A percentile compares a stretch with the other conserved stretches of the same genome.
Conservation (phyloP, 176 grass and related monocot species). For the Avena atlantica region DNA sequence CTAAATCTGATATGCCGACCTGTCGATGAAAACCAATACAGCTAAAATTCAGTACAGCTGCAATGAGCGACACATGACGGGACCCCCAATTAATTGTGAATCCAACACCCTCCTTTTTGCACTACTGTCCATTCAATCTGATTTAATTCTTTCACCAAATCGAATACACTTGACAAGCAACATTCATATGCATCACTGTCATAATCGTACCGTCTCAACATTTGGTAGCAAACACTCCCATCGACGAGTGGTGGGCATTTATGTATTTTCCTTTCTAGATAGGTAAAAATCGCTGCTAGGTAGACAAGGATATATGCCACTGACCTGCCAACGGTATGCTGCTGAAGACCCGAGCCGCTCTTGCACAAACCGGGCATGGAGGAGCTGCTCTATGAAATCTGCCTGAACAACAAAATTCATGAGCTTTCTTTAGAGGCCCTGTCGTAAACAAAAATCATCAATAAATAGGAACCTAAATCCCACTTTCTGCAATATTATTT, state of each 20-base stretch:
- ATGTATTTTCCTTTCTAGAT: not conserved
- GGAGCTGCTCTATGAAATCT: slow-evolving; percentile 84
- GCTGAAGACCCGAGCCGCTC: slow-evolving; percentile 58
- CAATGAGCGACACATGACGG: not conserved
- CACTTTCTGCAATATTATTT: not conserved
- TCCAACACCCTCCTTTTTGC: not conserved
- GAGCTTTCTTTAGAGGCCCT: slow-evolving; percentile 1
- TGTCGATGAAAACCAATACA: slow-evolving; percentile 10
- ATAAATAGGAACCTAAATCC: not conserved
- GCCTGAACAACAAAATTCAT: slow-evolving; percentile 54
- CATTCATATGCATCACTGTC: not conserved
- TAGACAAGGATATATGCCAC: slow-evolving; percentile 28
- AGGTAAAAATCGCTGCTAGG: not conserved
- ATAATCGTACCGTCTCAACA: not conserved
- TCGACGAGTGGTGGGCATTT: slow-evolving; percentile 10
- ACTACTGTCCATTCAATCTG: slow-evolving; percentile 25
- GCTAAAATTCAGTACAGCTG: slow-evolving; percentile 28
- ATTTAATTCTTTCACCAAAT: not conserved
- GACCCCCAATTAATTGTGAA: not conserved
- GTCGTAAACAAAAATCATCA: not conserved
- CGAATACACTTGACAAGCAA: slow-evolving; percentile 6
- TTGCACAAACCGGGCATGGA: slow-evolving; percentile 74
- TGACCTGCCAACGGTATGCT: slow-evolving; percentile 68
- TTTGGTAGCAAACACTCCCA: slow-evolving; percentile 11
- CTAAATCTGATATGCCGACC: slow-evolving; percentile 61